Base-by-base conservation (phyloP, 805 yeast species). In the Candida silvatica region DNA sequence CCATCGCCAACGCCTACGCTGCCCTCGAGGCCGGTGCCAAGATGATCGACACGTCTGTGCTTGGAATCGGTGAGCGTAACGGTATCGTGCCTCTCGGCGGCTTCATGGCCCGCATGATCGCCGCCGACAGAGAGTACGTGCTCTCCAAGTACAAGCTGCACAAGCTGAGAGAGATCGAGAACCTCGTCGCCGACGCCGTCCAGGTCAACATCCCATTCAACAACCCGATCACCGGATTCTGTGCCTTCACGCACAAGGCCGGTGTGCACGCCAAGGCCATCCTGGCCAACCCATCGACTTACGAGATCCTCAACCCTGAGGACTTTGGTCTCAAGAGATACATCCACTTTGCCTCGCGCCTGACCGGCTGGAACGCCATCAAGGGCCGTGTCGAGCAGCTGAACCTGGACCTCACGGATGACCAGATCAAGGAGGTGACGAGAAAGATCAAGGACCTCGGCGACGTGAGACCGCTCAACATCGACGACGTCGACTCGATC, bases 281-380 rank as follows among this genome's bases (percentile, higher is more conserved):
- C 38, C 64, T 72, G 45, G 78, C 79, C 34, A 72, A 72, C 56
- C 79, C 79, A 33, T 68, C 77, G n/a, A 72, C 78, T 9, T 72
- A 72, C 51, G 79, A 72, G 56, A 72, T 72, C 49, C 62, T 72
- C 51, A 67, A 68, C 45, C 79, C 79, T 22, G 55, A 64, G 17
- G 79, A 72, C 54, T 72, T 72, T 48, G 79, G 79, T 39, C 62
- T 72, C 47, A 67, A 76, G n/a, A 66, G 79, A 49, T 72, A 72
- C 50, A 72, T 72, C 41, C 77, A 72, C 51, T 72, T 72, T 46
- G 78, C 78, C 42, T 71, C 71, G 59, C 61, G 77, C 51, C 62
- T 72, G 51, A 72, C 79, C 11, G 79, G 79, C 24, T 72, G 79
- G 79, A 72, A 71, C 49, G 79, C 78, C 25, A 72, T 72, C 56